Conservation (phyloP, 2,329 filamentous ascomycete genomes). For the Pseudofabraea citricarpa region DNA sequence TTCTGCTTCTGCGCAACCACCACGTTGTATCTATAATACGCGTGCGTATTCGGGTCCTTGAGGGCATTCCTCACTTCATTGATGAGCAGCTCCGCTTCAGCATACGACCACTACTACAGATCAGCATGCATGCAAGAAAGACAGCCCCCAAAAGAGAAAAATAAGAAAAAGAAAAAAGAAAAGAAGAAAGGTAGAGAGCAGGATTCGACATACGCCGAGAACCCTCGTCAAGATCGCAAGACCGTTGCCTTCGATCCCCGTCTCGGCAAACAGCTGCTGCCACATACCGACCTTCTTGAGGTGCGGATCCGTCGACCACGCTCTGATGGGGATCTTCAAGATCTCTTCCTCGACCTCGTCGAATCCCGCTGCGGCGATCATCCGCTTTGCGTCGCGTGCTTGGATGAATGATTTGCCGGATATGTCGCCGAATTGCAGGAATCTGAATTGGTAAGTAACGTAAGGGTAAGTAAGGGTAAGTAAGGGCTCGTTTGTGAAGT, state of each 20-base stretch:
- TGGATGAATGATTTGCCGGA: constrained; percentile 32
- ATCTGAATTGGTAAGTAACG: constrained; percentile 1
- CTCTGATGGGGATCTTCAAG: constrained; percentile 23
- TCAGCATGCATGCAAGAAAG: constrained; percentile 1
- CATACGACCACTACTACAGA: constrained; percentile 8
- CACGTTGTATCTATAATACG: constrained; percentile 7
- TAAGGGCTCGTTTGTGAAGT: too few relatives aligned
- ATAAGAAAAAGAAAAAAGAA: too few relatives aligned
- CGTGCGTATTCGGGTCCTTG: constrained; percentile 8
- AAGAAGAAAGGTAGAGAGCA: background rate
- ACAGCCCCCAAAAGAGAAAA: too few relatives aligned
- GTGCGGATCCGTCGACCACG: constrained; percentile 23
- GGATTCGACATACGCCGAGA: constrained; percentile 6
- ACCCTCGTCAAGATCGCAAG: constrained; percentile 12
- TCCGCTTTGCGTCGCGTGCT: constrained; percentile 8
- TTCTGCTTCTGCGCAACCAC: constrained; percentile 2
- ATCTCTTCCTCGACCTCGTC: constrained; percentile 20
- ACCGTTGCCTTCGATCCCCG: constrained; percentile 10
- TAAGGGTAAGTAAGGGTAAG: too few relatives aligned
- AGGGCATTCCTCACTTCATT: constrained; percentile 9
- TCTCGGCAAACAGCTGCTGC: constrained; percentile 10
- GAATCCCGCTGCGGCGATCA: constrained; percentile 18
- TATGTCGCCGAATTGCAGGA: constrained; percentile 32
- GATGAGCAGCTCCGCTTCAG: constrained; percentile 9
- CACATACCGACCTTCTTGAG: constrained; percentile 18